phyloP scores from a whole-genome alignment of 805 yeast species.

The Suhomyces sp. region DNA sequence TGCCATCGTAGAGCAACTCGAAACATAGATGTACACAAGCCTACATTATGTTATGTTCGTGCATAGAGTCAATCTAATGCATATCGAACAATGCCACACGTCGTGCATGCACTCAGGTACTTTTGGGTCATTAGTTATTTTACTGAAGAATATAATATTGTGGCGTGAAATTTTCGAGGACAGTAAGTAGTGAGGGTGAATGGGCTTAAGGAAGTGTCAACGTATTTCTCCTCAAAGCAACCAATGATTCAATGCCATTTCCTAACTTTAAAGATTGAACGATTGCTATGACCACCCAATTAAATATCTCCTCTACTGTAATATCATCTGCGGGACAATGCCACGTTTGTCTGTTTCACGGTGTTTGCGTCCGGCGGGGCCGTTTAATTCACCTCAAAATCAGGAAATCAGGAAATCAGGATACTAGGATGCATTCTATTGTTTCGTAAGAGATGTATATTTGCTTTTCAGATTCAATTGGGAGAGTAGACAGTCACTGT shows the following conservation, averaged over 20 bases:
- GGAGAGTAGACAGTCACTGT: neutral
- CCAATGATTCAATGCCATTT: neutral
- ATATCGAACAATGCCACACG: neutral
- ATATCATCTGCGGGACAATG: neutral
- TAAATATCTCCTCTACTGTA: neutral
- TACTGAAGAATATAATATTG: neutral
- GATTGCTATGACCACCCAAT: neutral
- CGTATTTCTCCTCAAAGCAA: neutral
- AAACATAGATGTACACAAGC: neutral
- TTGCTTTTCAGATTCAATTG: neutral
- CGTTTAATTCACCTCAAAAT: neutral
- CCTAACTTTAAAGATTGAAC: neutral
- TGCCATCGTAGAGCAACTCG: neutral
- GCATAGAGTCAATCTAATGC: neutral
- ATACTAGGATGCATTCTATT: neutral
- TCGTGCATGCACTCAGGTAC: neutral
- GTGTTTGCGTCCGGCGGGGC: neutral
- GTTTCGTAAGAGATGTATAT: neutral
- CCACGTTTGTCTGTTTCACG: neutral
- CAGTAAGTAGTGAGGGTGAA: neutral
- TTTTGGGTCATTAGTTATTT: neutral
- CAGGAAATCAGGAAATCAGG: neutral
- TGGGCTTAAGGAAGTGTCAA: neutral
- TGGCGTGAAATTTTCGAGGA: neutral
- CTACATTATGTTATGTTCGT: neutral